These are phyloP conservation scores for Globisporangium radiosum DNA, from an alignment of 352 stramenopile species.

Conservation along the genomic window DNA sequence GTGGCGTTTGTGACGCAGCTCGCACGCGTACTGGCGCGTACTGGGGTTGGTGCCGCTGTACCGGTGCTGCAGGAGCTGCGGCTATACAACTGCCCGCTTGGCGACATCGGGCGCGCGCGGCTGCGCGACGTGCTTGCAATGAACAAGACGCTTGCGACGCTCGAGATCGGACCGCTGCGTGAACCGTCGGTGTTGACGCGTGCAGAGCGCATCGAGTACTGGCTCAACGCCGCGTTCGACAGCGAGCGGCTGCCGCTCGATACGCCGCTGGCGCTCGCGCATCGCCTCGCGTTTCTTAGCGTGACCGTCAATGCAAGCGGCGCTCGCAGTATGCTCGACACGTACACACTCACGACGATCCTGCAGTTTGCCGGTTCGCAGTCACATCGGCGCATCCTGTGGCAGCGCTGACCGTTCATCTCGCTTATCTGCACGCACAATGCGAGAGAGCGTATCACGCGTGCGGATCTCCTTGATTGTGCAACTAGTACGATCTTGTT, in stretches of 20 bases:
- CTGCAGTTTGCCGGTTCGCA: neutral
- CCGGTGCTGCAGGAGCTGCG: slow-evolving; percentile 3
- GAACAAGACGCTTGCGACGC: slow-evolving; percentile 5
- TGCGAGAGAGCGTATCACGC: no score
- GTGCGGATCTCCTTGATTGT: no score
- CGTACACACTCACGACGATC: neutral
- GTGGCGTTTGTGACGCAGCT: neutral
- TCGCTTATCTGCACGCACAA: no score
- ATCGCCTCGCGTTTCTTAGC: slow-evolving; percentile 5
- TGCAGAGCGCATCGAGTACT: neutral
- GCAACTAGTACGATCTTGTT: no score
- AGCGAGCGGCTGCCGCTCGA: neutral
- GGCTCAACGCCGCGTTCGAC: neutral
- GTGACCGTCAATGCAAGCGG: neutral
- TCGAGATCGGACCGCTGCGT: slow-evolving; percentile 4
- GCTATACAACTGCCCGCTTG: slow-evolving; percentile 1
- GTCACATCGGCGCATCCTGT: neutral
- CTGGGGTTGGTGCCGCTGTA: no score
- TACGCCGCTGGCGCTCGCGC: neutral
- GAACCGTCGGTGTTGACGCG: neutral
- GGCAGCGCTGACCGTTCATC: neutral
- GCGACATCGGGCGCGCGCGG: neutral
- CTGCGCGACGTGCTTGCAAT: neutral
- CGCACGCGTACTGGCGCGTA: neutral
- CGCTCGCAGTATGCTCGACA: neutral